These are phyloP conservation scores for Nakazawaea laoshanensis DNA, from an alignment of 805 yeast genomes.

Conservation along the genomic window DNA sequence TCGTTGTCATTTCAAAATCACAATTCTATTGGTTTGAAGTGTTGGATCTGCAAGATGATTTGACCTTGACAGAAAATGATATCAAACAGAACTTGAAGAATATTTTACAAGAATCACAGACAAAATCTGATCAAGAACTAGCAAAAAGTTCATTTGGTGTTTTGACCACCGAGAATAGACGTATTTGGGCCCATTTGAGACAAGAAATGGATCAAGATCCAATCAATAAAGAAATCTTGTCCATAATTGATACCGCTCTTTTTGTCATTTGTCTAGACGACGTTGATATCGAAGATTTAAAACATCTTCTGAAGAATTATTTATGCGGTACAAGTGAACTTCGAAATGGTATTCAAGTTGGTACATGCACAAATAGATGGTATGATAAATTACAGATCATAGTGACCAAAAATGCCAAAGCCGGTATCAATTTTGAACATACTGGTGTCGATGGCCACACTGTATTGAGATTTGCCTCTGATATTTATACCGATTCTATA, in stretches of 20 bases:
- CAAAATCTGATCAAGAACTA: conserved; percentile 43
- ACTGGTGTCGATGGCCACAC: conserved; percentile 97
- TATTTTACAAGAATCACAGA: conserved; percentile 65
- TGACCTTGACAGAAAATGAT: conserved; percentile 68
- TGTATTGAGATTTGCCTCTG: conserved; percentile 78
- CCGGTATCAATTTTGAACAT: conserved; percentile 89
- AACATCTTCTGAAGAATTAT: conserved; percentile 73
- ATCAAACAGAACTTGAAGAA: conserved; percentile 66
- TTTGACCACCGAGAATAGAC: conserved; percentile 81
- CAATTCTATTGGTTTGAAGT: conserved; percentile 97
- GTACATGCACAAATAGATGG: conserved; percentile 94
- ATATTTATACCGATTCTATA: conserved; percentile 86
- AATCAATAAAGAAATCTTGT: conserved; percentile 59
- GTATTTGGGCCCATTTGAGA: conserved; percentile 79
- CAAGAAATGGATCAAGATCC: conserved; percentile 33
- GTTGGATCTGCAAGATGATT: conserved; percentile 60
- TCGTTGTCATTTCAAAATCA: conserved; percentile 73
- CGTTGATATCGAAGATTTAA: conserved; percentile 50
- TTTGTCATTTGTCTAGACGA: conserved; percentile 82
- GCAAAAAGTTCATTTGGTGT: conserved; percentile 82
- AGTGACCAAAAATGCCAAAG: conserved; percentile 81
- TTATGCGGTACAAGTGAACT: conserved; percentile 77
- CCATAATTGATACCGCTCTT: conserved; percentile 72
- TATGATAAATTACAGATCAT: conserved; percentile 87
- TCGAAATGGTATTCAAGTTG: conserved; percentile 83